phyloP scores from a whole-genome alignment of 805 yeast genomes.

The Candida tallmaniae region DNA sequence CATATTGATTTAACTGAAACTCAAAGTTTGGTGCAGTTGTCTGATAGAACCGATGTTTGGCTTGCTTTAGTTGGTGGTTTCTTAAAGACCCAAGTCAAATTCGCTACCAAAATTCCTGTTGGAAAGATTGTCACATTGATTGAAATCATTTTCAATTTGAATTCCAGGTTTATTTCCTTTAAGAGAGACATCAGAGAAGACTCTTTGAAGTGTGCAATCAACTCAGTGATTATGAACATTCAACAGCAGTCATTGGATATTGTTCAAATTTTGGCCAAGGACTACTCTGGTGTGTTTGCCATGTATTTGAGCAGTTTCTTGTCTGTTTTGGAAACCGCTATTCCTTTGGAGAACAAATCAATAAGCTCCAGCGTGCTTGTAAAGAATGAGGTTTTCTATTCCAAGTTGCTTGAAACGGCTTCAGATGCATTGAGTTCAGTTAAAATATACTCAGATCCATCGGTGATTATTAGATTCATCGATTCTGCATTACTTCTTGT shows the following conservation, averaged over 20 bases:
- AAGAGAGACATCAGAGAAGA: conserved; percentile 57
- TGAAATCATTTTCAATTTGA: conserved; percentile 54
- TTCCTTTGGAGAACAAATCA: conserved; percentile 47
- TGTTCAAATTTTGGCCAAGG: conserved; percentile 29
- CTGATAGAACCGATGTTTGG: conserved; percentile 47
- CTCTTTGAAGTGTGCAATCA: conserved; percentile 41
- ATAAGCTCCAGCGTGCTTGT: conserved; percentile 29
- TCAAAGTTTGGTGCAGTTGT: conserved; percentile 45
- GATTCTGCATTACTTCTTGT: conserved; percentile 48
- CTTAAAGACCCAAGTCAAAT: conserved; percentile 48
- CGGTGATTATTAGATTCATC: conserved; percentile 50
- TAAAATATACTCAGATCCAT: conserved; percentile 43
- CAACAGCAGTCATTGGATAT: conserved; percentile 44
- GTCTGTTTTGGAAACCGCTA: conserved; percentile 50
- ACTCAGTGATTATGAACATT: conserved; percentile 37
- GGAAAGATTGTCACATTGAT: conserved; percentile 50
- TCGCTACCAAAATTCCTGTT: conserved; percentile 56
- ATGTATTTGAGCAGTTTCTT: conserved; percentile 50
- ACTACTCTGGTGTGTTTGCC: conserved; percentile 34
- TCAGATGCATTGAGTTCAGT: conserved; percentile 28
- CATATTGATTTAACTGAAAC: conserved; percentile 58
- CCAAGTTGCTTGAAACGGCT: conserved; percentile 30
- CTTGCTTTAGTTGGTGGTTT: conserved; percentile 37
- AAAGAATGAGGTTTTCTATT: conserved; percentile 35
- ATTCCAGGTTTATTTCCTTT: conserved; percentile 50